A percentile compares a stretch with the other conserved stretches of the same genome.
These are phyloP conservation scores for Fusarium sublunatum DNA, from an alignment of 2,329 filamentous ascomycete species.

Conservation along the genomic window DNA sequence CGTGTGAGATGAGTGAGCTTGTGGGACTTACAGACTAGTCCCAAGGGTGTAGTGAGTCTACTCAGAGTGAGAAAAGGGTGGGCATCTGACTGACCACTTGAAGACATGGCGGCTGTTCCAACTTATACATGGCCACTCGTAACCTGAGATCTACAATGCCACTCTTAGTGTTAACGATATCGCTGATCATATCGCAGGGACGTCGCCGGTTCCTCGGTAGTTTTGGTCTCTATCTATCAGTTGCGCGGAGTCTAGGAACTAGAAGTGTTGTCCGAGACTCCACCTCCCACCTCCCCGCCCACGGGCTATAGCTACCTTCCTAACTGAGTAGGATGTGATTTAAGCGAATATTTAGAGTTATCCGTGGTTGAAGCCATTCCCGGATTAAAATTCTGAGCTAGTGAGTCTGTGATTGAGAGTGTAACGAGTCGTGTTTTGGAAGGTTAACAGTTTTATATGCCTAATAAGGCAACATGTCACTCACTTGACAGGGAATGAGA, in stretches of 20 bases:
- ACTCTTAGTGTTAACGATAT: too few relatives aligned
- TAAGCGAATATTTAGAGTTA: constrained; percentile 27
- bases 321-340: constrained; percentile 13
- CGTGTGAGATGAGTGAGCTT: background rate
- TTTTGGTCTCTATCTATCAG: background rate
- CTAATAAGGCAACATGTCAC: too few relatives aligned
- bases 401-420: background rate
- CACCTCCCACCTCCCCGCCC: constrained; percentile 11
- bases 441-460: too few relatives aligned
- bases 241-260: constrained; percentile 15
- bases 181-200: background rate
- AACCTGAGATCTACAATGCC: background rate
- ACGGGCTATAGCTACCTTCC: constrained; percentile 17
- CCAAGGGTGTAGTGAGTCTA: background rate
- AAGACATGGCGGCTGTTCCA: background rate
- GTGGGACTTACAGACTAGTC: too few relatives aligned
- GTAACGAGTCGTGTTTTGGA: too few relatives aligned
- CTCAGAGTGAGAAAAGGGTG: background rate
- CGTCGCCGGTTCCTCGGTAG: background rate
- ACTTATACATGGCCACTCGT: constrained; percentile 2
- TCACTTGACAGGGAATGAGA: too few relatives aligned
- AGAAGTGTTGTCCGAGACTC: constrained; percentile 26
- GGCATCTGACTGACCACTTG: background rate
- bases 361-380: background rate
- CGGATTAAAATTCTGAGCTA: background rate